Evolutionary conservation across 164 flowering plant species (phyloP).

Genomic region (Annona cherimola): DNA sequence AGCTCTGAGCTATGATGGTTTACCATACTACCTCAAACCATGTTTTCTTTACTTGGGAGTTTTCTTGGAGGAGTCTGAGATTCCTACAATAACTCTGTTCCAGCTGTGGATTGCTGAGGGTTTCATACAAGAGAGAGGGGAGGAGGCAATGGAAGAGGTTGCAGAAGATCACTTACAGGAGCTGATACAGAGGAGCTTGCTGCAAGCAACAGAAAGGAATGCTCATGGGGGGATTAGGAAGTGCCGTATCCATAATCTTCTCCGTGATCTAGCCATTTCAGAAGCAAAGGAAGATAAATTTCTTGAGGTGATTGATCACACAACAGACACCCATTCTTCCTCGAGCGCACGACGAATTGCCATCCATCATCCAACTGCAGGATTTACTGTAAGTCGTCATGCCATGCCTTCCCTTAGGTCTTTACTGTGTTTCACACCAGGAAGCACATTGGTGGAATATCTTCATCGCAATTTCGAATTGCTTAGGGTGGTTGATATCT

Average conservation of each 20-base stretch:
- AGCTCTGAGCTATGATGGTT: background rate
- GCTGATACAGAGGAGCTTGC: conserved; percentile 1
- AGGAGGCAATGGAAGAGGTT: background rate
- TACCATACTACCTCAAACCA: background rate
- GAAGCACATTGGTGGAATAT: background rate
- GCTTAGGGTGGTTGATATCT: background rate
- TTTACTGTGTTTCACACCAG: background rate
- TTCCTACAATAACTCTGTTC: background rate
- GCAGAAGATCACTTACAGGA: background rate
- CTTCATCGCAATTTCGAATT: background rate
- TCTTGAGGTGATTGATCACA: background rate
- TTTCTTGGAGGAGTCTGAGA: background rate
- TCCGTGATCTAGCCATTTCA: background rate
- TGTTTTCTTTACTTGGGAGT: conserved; percentile 3
- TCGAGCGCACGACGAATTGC: background rate
- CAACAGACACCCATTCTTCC: background rate
- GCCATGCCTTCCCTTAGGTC: background rate
- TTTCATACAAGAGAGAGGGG: conserved; percentile 1
- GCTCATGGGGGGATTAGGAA: background rate
- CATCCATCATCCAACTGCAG: background rate
- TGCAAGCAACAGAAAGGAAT: background rate
- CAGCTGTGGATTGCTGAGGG: conserved; percentile 5
- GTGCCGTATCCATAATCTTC: background rate
- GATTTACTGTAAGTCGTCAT: too few relatives aligned
- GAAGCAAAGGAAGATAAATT: conserved; percentile 1